phyloP scores from a whole-genome alignment of 768 basidiomycete species.

The Kockovaella imperatae region DNA sequence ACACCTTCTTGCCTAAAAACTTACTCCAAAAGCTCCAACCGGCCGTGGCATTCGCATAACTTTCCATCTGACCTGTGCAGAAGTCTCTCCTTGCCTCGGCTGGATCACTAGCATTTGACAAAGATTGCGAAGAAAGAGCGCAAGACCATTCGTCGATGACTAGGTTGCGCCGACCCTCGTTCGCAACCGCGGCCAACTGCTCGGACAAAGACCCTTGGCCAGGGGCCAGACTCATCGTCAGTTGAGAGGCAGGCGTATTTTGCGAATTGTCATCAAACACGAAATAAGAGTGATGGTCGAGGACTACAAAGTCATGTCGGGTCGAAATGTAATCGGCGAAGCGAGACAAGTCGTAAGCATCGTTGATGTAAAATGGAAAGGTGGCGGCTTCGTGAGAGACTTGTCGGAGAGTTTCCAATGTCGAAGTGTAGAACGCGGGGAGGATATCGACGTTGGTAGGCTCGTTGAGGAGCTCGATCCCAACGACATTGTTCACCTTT shows the following conservation, averaged over 20 bases:
- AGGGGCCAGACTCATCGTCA: slow-evolving; percentile 39
- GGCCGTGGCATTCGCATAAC: slow-evolving; percentile 54
- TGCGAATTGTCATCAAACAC: slow-evolving; percentile 20
- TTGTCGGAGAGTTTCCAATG: slow-evolving; percentile 18
- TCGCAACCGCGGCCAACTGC: slow-evolving; percentile 20
- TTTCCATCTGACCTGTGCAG: slow-evolving; percentile 55
- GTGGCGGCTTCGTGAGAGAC: slow-evolving; percentile 29
- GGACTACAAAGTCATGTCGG: slow-evolving; percentile 46
- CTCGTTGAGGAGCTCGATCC: slow-evolving; percentile 42
- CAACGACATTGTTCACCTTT: slow-evolving; percentile 42
- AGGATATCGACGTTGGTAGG: slow-evolving; percentile 33
- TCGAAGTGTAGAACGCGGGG: slow-evolving; percentile 27
- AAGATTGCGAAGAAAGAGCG: slow-evolving; percentile 50
- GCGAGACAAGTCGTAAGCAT: slow-evolving; percentile 34
- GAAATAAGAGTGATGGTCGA: slow-evolving; percentile 33
- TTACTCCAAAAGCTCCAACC: slow-evolving; percentile 68
- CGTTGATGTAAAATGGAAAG: slow-evolving; percentile 41
- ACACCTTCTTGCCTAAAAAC: slow-evolving; percentile 21
- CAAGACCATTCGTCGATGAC: slow-evolving; percentile 50
- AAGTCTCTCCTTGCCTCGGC: slow-evolving; percentile 51
- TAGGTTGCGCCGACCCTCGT: slow-evolving; percentile 35
- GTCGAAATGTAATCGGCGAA: slow-evolving; percentile 32
- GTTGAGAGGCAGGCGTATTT: slow-evolving; percentile 19
- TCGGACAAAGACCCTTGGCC: slow-evolving; percentile 18
- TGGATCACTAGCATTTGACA: slow-evolving; percentile 50